Base-by-base conservation (phyloP, 2,329 filamentous ascomycete species). In the Shiraia sp. region DNA sequence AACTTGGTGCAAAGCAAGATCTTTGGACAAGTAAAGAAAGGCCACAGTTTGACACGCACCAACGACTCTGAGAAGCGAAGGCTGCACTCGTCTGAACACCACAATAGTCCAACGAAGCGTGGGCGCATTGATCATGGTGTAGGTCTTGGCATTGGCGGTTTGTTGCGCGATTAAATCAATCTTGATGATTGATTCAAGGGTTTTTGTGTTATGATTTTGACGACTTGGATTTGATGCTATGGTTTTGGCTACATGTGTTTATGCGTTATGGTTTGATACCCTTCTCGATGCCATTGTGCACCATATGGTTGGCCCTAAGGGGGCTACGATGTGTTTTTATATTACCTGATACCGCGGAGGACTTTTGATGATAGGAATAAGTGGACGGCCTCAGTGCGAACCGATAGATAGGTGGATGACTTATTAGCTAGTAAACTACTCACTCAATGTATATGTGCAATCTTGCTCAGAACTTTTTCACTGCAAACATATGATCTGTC, bases 1-100 rank as follows among this genome's bases (percentile, higher is more conserved):
- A 53, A 58, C 10, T 47, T 67, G 25, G 70, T 81, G n/a, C 83
- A 87, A 62, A 77, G 76, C 27, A 86, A 82, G 61, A 66, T 87
- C 4, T 85, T 83, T 57, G 82, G 81, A 1, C 74, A 79, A 25
- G 75, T 85, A 19, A 80, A 76, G 54, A 86, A 86, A 65, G 57
- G 55, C 9, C 63, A 73, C 10, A 72, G 73, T 30, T 61, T 65
- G 14, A 57, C 54, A 10, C 55, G 63, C 12, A 50, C 61, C 9
- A 53, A 53, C 12, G 65, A 68, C 17, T 42, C 51, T 25, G 65
- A 69, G 47, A 66, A 67, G 52, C 54, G 60, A 29, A 53, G 63
- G 28, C 40, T 65, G 7, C 55, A 54, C 14, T 57, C 60, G 16
- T 44, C 51, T 4, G 59, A 65, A 19, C 53, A 69, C 45, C 34